These are phyloP conservation scores for Euclidium syriacum DNA, from an alignment of 345 rosid species.

Conservation along the genomic window DNA sequence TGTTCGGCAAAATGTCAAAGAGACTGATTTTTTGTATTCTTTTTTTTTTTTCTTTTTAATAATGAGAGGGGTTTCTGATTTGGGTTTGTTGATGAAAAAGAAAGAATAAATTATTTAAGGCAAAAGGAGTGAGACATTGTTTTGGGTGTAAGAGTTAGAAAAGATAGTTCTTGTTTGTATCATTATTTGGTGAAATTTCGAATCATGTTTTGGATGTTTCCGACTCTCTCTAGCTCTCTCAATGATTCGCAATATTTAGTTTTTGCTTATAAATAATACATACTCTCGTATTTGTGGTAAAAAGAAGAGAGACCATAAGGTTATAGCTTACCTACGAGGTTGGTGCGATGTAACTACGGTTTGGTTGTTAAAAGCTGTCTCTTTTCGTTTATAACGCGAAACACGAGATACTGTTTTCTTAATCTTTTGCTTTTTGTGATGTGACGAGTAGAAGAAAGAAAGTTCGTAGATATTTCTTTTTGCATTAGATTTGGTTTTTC, in stretches of 20 bases:
- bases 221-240: not conserved
- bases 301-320: not conserved
- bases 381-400: slow-evolving; percentile 17
- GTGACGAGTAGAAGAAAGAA: slow-evolving; percentile 24
- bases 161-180: slow-evolving; percentile 27
- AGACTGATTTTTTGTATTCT: not conserved
- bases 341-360: slow-evolving; percentile 5
- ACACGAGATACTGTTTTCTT: slow-evolving; percentile 1
- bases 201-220: slow-evolving; percentile 21
- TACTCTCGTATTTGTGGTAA: not conserved
- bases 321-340: slow-evolving; percentile 17
- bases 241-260: not conserved
- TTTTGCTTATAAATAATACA: not conserved
- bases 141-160: not conserved
- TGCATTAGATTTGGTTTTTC: not conserved
- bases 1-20: slow-evolving; percentile 11
- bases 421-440: slow-evolving; percentile 12
- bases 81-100: not conserved
- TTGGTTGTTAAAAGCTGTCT: not conserved
- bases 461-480: not conserved
- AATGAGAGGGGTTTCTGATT: not conserved
- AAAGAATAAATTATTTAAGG: not conserved
- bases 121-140: not conserved
- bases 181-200: slow-evolving; percentile 10
- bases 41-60: not conserved